phyloP scores from a whole-genome alignment of 2,329 filamentous ascomycete genomes.

The Tolypocladium tropicale region DNA sequence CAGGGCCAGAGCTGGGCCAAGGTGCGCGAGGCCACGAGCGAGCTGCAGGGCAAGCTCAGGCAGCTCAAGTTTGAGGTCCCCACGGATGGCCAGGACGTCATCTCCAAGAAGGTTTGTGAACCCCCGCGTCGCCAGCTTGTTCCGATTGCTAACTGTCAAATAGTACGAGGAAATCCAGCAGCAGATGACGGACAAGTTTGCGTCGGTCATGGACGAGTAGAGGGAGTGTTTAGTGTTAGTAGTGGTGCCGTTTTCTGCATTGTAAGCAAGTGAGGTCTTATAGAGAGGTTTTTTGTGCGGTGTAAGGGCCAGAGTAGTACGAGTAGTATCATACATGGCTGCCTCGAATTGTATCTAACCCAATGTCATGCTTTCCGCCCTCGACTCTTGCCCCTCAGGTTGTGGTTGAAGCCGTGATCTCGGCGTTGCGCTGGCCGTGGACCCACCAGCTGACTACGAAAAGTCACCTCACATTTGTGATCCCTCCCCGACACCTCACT shows the following conservation, averaged over 20 bases:
- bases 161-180: constrained; percentile 90
- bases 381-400: neutral
- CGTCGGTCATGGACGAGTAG: constrained; percentile 90
- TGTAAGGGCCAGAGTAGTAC: constrained; percentile 11
- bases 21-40: constrained; percentile 80
- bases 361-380: constrained; percentile 7
- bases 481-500: neutral
- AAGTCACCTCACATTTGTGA: neutral
- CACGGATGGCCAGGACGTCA: constrained; percentile 66
- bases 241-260: constrained; percentile 4
- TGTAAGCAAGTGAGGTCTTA: constrained; percentile 13
- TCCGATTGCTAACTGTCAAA: constrained; percentile 25
- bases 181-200: constrained; percentile 94
- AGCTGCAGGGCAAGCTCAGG: constrained; percentile 75
- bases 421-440: neutral
- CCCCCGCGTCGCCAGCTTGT: neutral
- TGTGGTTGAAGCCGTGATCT: neutral
- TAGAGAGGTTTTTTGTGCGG: constrained; percentile 13
- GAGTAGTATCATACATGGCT: constrained; percentile 6
- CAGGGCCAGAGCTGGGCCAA: constrained; percentile 89
- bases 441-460: neutral
- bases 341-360: constrained; percentile 17
- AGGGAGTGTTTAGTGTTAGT: constrained; percentile 2
- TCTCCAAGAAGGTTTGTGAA: constrained; percentile 68
- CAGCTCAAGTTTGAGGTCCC: constrained; percentile 97